Evolutionary conservation across 441 rosid species (phyloP).

Genomic region (Adansonia rubrostipa): DNA sequence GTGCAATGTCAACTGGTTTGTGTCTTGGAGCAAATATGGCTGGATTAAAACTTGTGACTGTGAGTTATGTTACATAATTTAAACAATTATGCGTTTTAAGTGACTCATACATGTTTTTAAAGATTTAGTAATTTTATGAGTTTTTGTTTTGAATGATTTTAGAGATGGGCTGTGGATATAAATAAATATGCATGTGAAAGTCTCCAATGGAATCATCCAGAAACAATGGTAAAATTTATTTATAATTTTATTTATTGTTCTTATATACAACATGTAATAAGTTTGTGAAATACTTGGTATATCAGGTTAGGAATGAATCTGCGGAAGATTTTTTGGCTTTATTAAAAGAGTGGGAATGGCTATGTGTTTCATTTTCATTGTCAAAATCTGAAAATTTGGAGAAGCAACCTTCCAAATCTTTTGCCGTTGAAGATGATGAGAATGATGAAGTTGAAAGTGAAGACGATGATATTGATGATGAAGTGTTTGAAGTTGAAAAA

Average conservation of each 20-base stretch:
- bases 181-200: constrained; percentile 62
- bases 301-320: constrained; percentile 69
- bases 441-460: constrained; percentile 24
- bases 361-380: constrained; percentile 55
- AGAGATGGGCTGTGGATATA: constrained; percentile 87
- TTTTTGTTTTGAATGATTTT: constrained; percentile 9
- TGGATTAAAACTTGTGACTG: constrained; percentile 63
- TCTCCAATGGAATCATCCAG: constrained; percentile 62
- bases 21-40: constrained; percentile 68
- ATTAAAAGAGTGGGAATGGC: constrained; percentile 62
- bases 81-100: background rate
- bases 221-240: constrained; percentile 50
- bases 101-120: background rate
- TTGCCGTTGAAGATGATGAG: constrained; percentile 18
- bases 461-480: constrained; percentile 37
- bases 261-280: background rate
- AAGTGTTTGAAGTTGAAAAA: constrained; percentile 60
- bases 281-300: background rate
- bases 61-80: constrained; percentile 30
- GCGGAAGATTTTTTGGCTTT: constrained; percentile 61
- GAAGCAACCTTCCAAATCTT: constrained; percentile 27
- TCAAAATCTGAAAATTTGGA: constrained; percentile 30
- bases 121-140: background rate
- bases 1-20: constrained; percentile 87
- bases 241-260: background rate